Conservation (phyloP, 2,329 filamentous ascomycete species). For the Sarocladium oryzae region DNA sequence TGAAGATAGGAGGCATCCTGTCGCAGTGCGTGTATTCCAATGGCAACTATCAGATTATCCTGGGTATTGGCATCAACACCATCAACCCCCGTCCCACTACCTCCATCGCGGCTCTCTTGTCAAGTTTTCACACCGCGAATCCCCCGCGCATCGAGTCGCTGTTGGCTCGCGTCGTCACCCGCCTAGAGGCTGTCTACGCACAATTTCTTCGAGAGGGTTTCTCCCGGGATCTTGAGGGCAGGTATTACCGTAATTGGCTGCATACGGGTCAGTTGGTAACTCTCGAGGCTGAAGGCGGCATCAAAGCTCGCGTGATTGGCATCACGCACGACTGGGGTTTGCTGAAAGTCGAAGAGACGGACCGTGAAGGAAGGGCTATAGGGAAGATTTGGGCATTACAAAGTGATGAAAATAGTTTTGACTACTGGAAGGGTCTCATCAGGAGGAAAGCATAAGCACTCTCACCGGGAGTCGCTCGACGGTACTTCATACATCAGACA, state of each 20-base stretch:
- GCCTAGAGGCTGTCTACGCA: conserved; percentile 70
- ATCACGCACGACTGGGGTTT: conserved; percentile 92
- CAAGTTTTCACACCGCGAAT: conserved; percentile 29
- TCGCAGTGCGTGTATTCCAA: conserved; percentile 79
- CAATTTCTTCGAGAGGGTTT: conserved; percentile 73
- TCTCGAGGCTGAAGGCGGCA: conserved; percentile 73
- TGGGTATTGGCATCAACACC: conserved; percentile 83
- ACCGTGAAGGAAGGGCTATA: conserved; percentile 63
- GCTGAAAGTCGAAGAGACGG: conserved; percentile 76
- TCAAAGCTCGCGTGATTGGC: conserved; percentile 69
- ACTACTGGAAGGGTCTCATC: conserved; percentile 87
- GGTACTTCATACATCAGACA: neutral
- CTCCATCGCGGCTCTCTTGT: conserved; percentile 69
- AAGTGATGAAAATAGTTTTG: conserved; percentile 97
- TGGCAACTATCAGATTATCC: conserved; percentile 74
- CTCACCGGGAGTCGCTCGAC: neutral
- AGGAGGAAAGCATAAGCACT: conserved; percentile 57
- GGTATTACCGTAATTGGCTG: conserved; percentile 81
- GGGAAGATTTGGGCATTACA: conserved; percentile 79
- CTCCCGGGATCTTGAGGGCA: conserved; percentile 60
- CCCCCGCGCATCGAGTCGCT: conserved; percentile 71
- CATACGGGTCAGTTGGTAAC: conserved; percentile 68
- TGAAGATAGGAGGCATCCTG: conserved; percentile 90
- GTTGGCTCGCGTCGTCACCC: conserved; percentile 71
- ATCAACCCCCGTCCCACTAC: conserved; percentile 81